Evolutionary conservation across 1,284 basidiomycete species (phyloP).

Genomic region (Irpex sp.): DNA sequence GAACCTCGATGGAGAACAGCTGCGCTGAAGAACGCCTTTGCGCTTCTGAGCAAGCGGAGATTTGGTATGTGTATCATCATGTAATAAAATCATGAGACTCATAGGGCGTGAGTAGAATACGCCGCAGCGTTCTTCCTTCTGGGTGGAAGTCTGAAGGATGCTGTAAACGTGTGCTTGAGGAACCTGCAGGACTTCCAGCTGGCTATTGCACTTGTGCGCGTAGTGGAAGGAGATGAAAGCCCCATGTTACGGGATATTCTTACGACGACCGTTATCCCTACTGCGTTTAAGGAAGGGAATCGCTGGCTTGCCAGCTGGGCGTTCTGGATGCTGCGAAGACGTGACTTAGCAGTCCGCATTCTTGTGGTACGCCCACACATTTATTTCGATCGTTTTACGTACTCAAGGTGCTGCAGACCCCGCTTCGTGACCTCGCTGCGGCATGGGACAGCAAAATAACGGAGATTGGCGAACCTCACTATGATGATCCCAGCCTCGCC

Average conservation of each 20-base stretch:
- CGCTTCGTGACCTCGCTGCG: slow-evolving; percentile 66
- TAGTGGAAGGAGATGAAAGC: slow-evolving; percentile 82
- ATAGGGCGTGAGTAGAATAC: slow-evolving; percentile 59
- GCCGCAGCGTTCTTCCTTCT: slow-evolving; percentile 98
- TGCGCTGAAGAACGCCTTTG: slow-evolving; percentile 96
- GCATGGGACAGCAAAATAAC: slow-evolving; percentile 49
- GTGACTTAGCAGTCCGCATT: slow-evolving; percentile 84
- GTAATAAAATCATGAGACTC: background rate
- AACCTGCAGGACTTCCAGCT: slow-evolving; percentile 90
- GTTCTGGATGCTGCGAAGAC: slow-evolving; percentile 84
- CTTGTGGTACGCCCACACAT: slow-evolving; percentile 51
- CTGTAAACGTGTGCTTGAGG: slow-evolving; percentile 87
- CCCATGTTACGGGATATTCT: slow-evolving; percentile 75
- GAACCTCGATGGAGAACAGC: slow-evolving; percentile 88
- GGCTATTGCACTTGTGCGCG: slow-evolving; percentile 82
- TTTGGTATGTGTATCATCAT: slow-evolving; percentile 58
- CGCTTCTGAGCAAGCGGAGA: slow-evolving; percentile 87
- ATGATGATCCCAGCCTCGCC: slow-evolving; percentile 89
- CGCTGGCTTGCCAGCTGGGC: slow-evolving; percentile 98
- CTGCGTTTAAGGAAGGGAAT: slow-evolving; percentile 83
- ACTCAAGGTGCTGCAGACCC: slow-evolving; percentile 51
- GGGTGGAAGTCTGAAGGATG: slow-evolving; percentile 85
- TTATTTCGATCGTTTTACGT: background rate
- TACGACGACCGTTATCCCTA: slow-evolving; percentile 73
- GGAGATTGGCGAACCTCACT: slow-evolving; percentile 80